Percentiles rank a stretch among this genome's conserved stretches.
Conservation (phyloP, 192 early-diverging fungal species). For the Thamnidium elegans region DNA sequence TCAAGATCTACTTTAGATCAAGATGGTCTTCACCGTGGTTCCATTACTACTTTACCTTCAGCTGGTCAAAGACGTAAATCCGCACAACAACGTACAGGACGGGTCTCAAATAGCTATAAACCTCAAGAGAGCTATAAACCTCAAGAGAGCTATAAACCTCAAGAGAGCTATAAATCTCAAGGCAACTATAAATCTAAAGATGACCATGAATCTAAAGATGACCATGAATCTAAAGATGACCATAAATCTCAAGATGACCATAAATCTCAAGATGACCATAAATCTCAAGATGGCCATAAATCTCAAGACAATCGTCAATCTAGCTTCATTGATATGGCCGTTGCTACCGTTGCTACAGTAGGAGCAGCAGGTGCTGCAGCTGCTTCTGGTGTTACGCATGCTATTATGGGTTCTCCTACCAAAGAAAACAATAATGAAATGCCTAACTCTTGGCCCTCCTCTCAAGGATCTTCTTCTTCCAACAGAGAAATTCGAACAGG, state of each 20-base stretch:
- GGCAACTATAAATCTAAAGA: neutral
- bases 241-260: too few relatives aligned
- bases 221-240: neutral
- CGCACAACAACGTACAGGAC: too few relatives aligned
- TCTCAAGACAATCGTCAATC: neutral
- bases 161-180: neutral
- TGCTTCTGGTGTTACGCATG: neutral
- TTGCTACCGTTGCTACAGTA: constrained; percentile 4
- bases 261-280: too few relatives aligned
- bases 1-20: constrained; percentile 4
- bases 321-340: neutral
- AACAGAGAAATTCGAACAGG: too few relatives aligned
- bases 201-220: too few relatives aligned
- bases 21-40: constrained; percentile 1
- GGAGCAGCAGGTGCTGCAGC: neutral
- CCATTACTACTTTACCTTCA: constrained; percentile 1
- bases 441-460: neutral
- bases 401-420: neutral
- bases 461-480: too few relatives aligned
- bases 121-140: too few relatives aligned
- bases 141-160: too few relatives aligned
- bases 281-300: neutral
- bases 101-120: too few relatives aligned
- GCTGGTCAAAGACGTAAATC: neutral
- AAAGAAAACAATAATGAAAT: neutral